Percentiles rank a stretch among this genome's conserved stretches.
Conservation (phyloP, 148 eudicot genomes). For the Chenopodium berlandieri region DNA sequence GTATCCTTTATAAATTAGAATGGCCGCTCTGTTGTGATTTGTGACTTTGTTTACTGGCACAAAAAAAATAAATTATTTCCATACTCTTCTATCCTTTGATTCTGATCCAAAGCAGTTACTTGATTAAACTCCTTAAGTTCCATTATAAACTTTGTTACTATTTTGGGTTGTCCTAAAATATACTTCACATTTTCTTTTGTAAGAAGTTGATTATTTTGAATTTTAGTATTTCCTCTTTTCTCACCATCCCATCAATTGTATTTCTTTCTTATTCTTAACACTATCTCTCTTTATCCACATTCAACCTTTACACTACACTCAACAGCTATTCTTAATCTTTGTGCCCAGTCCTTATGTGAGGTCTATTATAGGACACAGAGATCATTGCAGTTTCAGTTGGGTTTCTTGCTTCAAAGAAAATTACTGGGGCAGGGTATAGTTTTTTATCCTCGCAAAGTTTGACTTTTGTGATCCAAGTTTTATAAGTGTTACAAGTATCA, state of each 20-base stretch:
- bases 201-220: no score
- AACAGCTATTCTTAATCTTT: neutral
- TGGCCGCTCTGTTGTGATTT: neutral
- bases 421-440: neutral
- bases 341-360: neutral
- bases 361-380: neutral
- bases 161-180: neutral
- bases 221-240: neutral
- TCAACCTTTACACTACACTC: neutral
- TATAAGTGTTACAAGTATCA: no score
- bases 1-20: neutral
- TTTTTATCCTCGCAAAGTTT: no score
- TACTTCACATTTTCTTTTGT: no score
- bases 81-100: neutral
- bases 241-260: neutral
- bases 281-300: neutral
- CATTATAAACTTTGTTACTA: neutral
- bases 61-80: neutral
- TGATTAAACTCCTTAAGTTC: neutral
- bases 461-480: no score
- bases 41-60: neutral
- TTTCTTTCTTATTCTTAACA: neutral
- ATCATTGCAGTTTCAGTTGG: neutral
- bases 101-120: neutral
- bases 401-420: neutral